These are phyloP conservation scores for Kipferlia bialata DNA, from an alignment of 78 protist genomes.

Conservation along the genomic window DNA sequence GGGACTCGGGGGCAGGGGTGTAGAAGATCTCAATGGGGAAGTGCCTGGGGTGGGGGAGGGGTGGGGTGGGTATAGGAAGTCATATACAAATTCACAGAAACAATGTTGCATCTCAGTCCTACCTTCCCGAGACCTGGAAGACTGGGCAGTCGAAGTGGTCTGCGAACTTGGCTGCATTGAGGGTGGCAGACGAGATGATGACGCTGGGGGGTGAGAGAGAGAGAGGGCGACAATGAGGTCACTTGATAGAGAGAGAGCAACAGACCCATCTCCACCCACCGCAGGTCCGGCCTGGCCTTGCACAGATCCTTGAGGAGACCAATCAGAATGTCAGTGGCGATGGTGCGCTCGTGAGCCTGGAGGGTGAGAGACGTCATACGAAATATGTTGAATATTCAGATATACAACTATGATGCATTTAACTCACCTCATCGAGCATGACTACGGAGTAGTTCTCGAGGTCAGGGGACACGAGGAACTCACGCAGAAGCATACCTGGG, in stretches of 20 bases:
- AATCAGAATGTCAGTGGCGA: conserved; percentile 92
- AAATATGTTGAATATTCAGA: no score
- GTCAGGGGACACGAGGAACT: conserved; percentile 83
- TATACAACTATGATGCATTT: no score
- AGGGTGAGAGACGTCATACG: no score
- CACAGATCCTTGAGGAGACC: conserved; percentile 60
- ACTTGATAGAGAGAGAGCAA: no score
- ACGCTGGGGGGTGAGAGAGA: no score
- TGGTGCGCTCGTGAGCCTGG: conserved; percentile 99
- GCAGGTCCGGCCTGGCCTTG: conserved; percentile 55
- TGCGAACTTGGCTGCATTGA: conserved; percentile 90
- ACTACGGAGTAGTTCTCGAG: conserved; percentile 57
- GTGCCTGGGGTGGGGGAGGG: conserved; percentile 58
- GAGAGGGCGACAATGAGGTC: no score
- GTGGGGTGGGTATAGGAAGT: conserved; percentile 38
- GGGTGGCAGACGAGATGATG: conserved; percentile 93
- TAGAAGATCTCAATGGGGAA: conserved; percentile 86
- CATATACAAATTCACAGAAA: no score
- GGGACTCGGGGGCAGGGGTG: conserved; percentile 76
- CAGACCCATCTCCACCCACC: no score
- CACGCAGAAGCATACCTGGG: conserved; percentile 95
- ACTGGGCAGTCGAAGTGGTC: conserved; percentile 36
- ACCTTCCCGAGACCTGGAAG: background rate
- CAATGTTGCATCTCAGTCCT: no score
- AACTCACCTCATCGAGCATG: conserved; percentile 98